Conservation (phyloP, 305 asterid species). For the Rubia balearica region DNA sequence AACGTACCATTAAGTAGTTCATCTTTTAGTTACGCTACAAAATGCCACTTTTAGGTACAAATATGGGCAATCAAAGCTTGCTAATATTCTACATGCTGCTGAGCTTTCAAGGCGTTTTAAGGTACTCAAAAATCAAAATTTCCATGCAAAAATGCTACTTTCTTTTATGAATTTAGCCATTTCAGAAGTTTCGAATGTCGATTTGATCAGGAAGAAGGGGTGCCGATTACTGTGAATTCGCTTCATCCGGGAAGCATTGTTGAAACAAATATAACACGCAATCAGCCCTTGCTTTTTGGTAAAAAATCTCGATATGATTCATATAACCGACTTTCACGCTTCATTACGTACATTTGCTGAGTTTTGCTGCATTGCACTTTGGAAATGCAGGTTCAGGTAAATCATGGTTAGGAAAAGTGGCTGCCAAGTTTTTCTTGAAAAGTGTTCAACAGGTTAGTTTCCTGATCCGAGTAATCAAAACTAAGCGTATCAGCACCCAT, state of each 20-base stretch:
- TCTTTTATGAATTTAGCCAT: not conserved
- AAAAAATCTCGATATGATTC: not conserved
- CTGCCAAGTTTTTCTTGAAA: not conserved
- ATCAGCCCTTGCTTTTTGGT: constrained; percentile 16
- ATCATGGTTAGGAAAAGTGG: not conserved
- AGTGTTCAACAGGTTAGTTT: constrained; percentile 11
- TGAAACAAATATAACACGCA: not conserved
- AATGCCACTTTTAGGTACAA: constrained; percentile 6
- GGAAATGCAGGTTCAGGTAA: not conserved
- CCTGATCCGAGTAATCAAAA: not conserved
- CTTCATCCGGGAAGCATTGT: not conserved
- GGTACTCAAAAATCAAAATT: not conserved
- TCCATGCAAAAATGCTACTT: too few relatives aligned
- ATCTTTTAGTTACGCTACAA: not conserved
- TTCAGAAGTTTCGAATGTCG: not conserved
- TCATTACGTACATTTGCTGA: not conserved
- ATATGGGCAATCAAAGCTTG: not conserved
- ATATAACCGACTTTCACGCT: not conserved
- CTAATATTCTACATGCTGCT: not conserved
- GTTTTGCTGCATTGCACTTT: not conserved
- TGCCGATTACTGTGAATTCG: not conserved
- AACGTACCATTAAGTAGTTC: not conserved
- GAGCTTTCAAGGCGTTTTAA: not conserved
- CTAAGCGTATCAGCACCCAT: too few relatives aligned
- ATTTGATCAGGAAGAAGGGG: constrained; percentile 26